A percentile compares a stretch with the other conserved stretches of the same genome.
phyloP scores from a whole-genome alignment of 345 rosid genomes.

The Toxicodendron radicans region DNA sequence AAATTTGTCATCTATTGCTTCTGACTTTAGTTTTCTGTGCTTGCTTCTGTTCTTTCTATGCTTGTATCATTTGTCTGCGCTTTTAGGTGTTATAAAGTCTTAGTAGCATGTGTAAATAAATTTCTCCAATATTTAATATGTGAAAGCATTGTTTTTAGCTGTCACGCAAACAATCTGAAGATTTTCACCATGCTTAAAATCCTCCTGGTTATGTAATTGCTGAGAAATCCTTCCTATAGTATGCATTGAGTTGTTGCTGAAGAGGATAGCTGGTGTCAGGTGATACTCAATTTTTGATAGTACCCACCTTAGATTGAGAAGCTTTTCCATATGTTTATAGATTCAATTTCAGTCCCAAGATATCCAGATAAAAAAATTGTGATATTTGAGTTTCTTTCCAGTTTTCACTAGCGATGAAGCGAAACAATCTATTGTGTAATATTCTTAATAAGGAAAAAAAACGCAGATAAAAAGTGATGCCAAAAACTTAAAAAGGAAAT shows the following conservation, averaged over 20 bases:
- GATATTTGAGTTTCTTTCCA: neutral
- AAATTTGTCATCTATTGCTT: slow-evolving; percentile 13
- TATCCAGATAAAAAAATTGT: neutral
- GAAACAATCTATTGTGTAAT: neutral
- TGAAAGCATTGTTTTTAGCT: neutral
- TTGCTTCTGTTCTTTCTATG: neutral
- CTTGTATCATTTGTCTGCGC: neutral
- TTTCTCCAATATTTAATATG: neutral
- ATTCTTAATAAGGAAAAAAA: neutral
- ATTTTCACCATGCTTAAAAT: neutral
- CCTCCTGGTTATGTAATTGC: neutral
- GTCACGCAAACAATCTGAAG: neutral
- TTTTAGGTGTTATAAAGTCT: neutral
- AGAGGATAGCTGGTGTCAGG: neutral
- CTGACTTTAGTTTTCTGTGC: neutral
- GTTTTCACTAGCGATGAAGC: neutral
- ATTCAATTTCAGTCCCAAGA: neutral
- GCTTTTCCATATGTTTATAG: neutral
- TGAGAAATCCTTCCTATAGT: neutral
- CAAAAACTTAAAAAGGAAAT: slow-evolving; percentile 4
- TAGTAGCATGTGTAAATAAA: neutral
- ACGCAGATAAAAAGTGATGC: neutral
- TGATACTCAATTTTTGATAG: neutral
- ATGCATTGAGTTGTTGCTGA: neutral
- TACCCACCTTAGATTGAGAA: neutral